Base-by-base conservation (phyloP, 2,329 filamentous ascomycete species). In the Epichloe glyceriae region DNA sequence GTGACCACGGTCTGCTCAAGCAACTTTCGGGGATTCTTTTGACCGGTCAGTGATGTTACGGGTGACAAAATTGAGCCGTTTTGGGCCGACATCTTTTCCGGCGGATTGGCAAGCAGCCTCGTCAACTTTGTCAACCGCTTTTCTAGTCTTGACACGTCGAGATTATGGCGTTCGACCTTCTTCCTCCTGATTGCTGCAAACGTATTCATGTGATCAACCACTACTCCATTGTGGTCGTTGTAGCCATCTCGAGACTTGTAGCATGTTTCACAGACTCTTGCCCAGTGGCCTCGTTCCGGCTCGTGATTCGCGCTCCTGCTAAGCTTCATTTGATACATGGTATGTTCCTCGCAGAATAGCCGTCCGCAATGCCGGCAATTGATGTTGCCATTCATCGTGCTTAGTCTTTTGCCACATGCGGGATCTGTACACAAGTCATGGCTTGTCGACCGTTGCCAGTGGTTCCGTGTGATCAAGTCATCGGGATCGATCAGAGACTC, bases 261-360 rank as follows among this genome's bases (percentile, higher is more conserved):
- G 69, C 93, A 98, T n/a, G 93, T 97, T 71, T 98, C 93, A 64
- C 93, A 98, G 2, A 97, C 91, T 48, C 93, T 74, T 59, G 88
- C 95, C 93, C 93, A 98, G 58, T 88, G 79, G 7, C 93, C 93
- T 54, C 91, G 75, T 1, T 93, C 80, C 0, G 93, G 91, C 56
- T 98, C 93, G 67, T 96, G 88, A 52, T 83, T 79, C 4, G 93
- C 93, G 33, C 89, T 85, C 50, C 90, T 77, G 8, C 90, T 95
- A 11, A 98, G 75, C 72, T 94, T 96, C 86, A 97, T 97, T 71
- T 98, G 91, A 63, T 97, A 98, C 90, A 98, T 95, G 49, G 93
- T 97, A 65, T 98, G 93, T 59, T 91, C 87, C 62, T 97, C 93
- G 67, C 93, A 98, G 64, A 97, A 98, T 40, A 98, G 71, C 59